Evolutionary conservation across 768 basidiomycete genomes (phyloP), one percentile per base, ranked within the genome.

Genomic region (Boletus reticulatus): DNA sequence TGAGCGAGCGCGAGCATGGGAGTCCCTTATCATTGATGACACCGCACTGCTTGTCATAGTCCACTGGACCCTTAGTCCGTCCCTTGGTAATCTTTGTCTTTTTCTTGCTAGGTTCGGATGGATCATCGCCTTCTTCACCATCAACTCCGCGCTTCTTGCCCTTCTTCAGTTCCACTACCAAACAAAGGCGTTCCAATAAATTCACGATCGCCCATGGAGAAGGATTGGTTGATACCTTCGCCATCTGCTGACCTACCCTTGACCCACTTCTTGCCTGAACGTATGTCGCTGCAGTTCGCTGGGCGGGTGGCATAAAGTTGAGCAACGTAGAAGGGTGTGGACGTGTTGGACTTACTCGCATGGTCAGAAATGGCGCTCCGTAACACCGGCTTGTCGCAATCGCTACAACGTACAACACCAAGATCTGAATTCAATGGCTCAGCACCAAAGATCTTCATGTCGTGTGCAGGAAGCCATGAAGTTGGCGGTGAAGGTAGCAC

Each of bases 21-120:
- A 93, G 75, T 43, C 82, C 82, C 72, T 97, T 97, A 75, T 96
- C 94, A 74, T 96, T 98, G 70, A 97, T 96, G 37, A 98, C 96
- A 48, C 96, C 94, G 64, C 96, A 98, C 61, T 97, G 94, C 53
- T 83, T 86, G 75, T 97, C 92, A 60, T 86, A 84, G 72, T 98
- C 89, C 48, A 96, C 84, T 4, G 94, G 94, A 2, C 92, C 91
- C 64, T 92, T 92, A 57, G 82, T 73, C 43, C 90, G 84, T 17
- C 89, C 87, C 70, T 91, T 92, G 19, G 84, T 89, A 48, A 88
- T 78, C 69, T 90, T 89, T 31, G 87, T 71, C 75, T 93, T 92
- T 76, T 94, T 93, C 73, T 88, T 88, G 54, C 84, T 83, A 7
- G 87, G 86, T 37, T 78, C 79, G 20, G 76, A 76, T 3, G 82